Evolutionary conservation across 331 rosid genomes (phyloP), one percentile per base, ranked within the genome.

Genomic region (Malus hybrid): DNA sequence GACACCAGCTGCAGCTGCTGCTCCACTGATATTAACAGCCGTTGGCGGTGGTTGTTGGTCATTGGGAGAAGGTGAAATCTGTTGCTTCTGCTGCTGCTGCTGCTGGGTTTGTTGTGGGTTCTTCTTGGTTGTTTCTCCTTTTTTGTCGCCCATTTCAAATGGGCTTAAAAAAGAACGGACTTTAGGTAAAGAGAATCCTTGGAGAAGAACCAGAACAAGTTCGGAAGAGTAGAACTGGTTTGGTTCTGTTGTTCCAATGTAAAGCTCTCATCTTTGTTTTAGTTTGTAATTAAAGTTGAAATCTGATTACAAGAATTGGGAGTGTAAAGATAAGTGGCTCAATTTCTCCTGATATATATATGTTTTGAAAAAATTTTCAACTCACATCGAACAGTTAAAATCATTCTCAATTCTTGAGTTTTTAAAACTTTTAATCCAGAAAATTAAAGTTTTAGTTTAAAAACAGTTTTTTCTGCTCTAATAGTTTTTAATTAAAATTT

Each of bases 101-200:
- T 71, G 6, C 28, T 75, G 82, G 24, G 24, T 24, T 24, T 24
- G 79, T n/a, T 83, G 87, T 13, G 18, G 53, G 53, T 46, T 46
- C 61, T 88, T 86, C 86, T 89, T 90, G 75, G 81, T 14, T 52
- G 87, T 78, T 28, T 91, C 96, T 66, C 88, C 90, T 44, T 90
- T 87, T 77, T 42, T 75, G 60, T 93, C 97, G 32, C 81, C 88
- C 96, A 93, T 93, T 34, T 72, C 39, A 77, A 75, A 79, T 77
- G 92, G 92, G 87, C 84, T 87, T 87, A 76, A 57, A 69, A 73
- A 75, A 8, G 22, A 55, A 68, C 15, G 42, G 26, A 33, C 39
- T 2, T 73, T 10, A 10, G 73, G 29, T 24, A 69, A 77, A 78
- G 68, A 76, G 80, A 48, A 80, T 63, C 32, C 64, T 60, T 24